Percentiles rank a stretch among this genome's conserved stretches.
Conservation (phyloP, 306 rosid species). For the Acacia crassicarpa region DNA sequence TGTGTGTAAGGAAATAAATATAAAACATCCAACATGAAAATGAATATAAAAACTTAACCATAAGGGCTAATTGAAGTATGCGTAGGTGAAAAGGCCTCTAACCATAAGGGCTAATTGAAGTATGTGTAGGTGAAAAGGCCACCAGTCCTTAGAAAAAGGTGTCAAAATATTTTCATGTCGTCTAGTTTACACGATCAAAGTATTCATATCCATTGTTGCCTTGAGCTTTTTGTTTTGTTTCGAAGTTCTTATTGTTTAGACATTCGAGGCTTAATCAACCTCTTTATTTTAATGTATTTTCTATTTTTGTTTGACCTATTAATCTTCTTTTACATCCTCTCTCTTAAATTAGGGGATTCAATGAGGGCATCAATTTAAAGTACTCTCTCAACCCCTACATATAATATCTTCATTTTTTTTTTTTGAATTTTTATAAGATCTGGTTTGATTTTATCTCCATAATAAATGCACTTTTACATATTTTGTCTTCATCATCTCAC, state of each 20-base stretch:
- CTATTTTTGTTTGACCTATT: not conserved
- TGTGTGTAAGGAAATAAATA: not conserved
- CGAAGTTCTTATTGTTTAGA: not conserved
- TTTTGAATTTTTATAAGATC: too few relatives aligned
- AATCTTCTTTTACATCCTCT: not conserved
- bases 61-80: too few relatives aligned
- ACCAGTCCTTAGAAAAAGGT: not conserved
- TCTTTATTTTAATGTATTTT: not conserved
- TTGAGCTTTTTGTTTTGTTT: not conserved
- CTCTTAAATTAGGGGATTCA: not conserved
- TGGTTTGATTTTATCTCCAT: too few relatives aligned
- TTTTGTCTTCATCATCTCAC: too few relatives aligned
- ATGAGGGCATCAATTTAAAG: not conserved
- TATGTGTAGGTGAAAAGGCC: not conserved
- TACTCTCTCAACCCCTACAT: too few relatives aligned
- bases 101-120: not conserved
- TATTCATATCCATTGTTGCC: not conserved
- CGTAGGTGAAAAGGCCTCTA: too few relatives aligned
- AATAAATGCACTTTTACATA: too few relatives aligned
- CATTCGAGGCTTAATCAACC: not conserved
- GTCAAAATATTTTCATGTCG: not conserved
- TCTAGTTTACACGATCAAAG: not conserved
- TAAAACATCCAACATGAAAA: not conserved
- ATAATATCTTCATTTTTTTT: too few relatives aligned
- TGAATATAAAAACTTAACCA: not conserved